Conservation (phyloP, 371 early-diverging fungal species). For the Apophysomyces variabilis region DNA sequence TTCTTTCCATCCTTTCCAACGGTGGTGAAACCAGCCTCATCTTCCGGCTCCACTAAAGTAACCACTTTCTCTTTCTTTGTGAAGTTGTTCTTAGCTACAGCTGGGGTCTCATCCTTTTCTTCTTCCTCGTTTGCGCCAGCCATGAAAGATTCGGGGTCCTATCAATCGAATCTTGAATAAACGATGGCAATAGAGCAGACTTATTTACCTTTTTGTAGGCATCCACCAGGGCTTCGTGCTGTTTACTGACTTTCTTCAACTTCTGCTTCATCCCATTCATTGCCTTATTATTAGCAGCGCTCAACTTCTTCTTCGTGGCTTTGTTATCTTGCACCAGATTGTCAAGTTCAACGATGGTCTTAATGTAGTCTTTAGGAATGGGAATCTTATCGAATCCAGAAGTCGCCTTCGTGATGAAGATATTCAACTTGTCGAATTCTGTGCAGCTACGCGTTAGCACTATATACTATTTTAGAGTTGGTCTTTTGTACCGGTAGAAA, state of each 20-base stretch:
- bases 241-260: constrained; percentile 86
- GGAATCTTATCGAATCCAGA: constrained; percentile 67
- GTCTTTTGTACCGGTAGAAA: constrained; percentile 69
- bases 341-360: constrained; percentile 78
- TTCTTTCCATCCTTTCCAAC: constrained; percentile 87
- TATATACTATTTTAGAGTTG: not conserved
- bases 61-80: constrained; percentile 21
- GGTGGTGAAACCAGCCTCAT: constrained; percentile 79
- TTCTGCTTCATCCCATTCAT: constrained; percentile 92
- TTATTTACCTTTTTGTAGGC: constrained; percentile 68
- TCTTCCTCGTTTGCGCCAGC: constrained; percentile 44
- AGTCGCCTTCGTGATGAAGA: constrained; percentile 73
- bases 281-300: constrained; percentile 79
- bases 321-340: constrained; percentile 71
- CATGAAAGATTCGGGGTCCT: constrained; percentile 59
- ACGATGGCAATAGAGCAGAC: not conserved
- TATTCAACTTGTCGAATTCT: constrained; percentile 90
- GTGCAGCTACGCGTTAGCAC: constrained; percentile 10
- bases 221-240: constrained; percentile 72
- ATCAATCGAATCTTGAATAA: not conserved
- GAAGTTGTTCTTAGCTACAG: not conserved
- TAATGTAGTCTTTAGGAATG: constrained; percentile 81
- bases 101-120: constrained; percentile 36
- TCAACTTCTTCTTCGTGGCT: constrained; percentile 82
- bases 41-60: constrained; percentile 35